phyloP scores from a whole-genome alignment of 768 basidiomycete genomes.

The Flagelloscypha sp. region DNA sequence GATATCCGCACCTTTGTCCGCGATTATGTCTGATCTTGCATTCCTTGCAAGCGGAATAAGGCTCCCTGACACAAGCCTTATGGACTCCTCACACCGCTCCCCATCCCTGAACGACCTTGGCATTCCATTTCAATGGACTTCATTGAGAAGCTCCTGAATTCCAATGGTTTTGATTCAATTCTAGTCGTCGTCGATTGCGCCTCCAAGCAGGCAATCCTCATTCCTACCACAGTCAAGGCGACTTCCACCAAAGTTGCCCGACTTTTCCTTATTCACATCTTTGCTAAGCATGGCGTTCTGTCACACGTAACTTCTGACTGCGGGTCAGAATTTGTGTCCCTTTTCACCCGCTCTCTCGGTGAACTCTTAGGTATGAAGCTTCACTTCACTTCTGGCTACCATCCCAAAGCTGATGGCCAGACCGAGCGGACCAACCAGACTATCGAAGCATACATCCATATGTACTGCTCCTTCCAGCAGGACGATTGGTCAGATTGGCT shows the following conservation, averaged over 20 bases:
- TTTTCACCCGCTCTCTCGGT: conserved; percentile 22
- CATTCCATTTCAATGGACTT: conserved; percentile 32
- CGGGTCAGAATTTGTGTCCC: conserved; percentile 24
- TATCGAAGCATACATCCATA: conserved; percentile 6
- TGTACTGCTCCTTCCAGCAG: conserved; percentile 19
- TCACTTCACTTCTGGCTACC: conserved; percentile 5
- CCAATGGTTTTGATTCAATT: conserved; percentile 28
- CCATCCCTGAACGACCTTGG: conserved; percentile 28
- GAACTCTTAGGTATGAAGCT: conserved; percentile 18
- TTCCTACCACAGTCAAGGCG: conserved; percentile 23
- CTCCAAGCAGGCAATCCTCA: conserved; percentile 34
- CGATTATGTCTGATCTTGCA: conserved; percentile 25
- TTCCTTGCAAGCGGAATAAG: conserved; percentile 26
- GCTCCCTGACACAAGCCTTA: conserved; percentile 25
- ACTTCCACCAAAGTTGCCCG: conserved; percentile 22
- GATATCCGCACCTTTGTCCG: conserved; percentile 10
- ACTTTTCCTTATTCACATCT: conserved; percentile 28
- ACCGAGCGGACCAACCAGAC: conserved; percentile 21
- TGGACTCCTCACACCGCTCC: conserved; percentile 27
- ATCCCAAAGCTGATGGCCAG: conserved; percentile 16
- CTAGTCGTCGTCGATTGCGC: conserved; percentile 30
- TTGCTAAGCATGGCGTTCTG: conserved; percentile 26
- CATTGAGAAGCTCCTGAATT: conserved; percentile 30
- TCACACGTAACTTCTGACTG: conserved; percentile 25
- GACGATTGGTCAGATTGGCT: conserved; percentile 20